phyloP scores from a whole-genome alignment of 176 grass and related monocot species.

The Neostapfia colusana region DNA sequence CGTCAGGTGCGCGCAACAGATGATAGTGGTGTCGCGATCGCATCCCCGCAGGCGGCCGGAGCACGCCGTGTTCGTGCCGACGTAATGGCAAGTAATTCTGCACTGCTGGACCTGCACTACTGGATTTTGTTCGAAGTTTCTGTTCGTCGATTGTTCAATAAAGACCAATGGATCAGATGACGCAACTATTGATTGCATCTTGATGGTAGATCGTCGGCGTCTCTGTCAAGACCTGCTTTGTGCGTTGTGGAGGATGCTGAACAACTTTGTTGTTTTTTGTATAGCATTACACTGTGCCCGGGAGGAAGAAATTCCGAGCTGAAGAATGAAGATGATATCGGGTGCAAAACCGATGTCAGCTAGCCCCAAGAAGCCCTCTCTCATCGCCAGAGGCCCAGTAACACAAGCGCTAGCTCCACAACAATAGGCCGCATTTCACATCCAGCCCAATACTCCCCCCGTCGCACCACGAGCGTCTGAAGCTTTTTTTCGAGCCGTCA shows the following conservation, averaged over 20 bases:
- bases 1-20: too few species aligned
- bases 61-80: neutral
- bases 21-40: too few species aligned
- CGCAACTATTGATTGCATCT: neutral
- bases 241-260: neutral
- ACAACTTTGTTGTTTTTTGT: neutral
- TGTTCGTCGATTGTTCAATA: neutral
- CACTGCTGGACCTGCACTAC: neutral
- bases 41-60: neutral
- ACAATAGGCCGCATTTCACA: too few species aligned
- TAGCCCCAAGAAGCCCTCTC: neutral
- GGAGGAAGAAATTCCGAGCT: neutral
- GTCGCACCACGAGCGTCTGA: too few species aligned
- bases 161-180: neutral
- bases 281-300: neutral
- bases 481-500: neutral
- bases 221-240: neutral
- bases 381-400: neutral
- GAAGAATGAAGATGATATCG: neutral
- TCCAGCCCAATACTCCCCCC: neutral
- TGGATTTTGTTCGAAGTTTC: neutral
- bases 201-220: neutral
- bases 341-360: too few species aligned
- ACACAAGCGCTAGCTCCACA: neutral
- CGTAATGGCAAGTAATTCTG: neutral